Percentiles rank a stretch among this genome's conserved stretches.
These are phyloP conservation scores for Clitoria ternatea DNA, from an alignment of 306 rosid species.

Conservation along the genomic window DNA sequence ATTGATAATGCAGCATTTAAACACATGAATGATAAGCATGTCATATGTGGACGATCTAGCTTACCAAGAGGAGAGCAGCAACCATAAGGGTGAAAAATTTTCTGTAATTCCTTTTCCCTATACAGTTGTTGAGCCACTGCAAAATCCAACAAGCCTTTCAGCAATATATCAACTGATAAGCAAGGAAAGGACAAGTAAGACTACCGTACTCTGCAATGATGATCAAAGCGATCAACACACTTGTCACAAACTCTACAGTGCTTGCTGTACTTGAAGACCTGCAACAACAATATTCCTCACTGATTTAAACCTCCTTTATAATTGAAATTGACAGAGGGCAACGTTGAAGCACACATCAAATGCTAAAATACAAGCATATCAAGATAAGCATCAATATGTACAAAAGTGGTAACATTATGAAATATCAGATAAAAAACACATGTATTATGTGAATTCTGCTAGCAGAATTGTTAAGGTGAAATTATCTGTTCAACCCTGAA, in stretches of 20 bases:
- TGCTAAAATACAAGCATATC: neutral
- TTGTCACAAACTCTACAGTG: slow-evolving; percentile 98
- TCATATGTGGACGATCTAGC: slow-evolving; percentile 33
- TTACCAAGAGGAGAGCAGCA: slow-evolving; percentile 93
- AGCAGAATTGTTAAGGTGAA: slow-evolving; percentile 8
- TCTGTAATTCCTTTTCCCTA: slow-evolving; percentile 81
- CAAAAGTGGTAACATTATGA: neutral
- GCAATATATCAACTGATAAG: slow-evolving; percentile 10
- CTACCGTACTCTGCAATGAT: slow-evolving; percentile 87
- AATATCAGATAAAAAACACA: slow-evolving; percentile 6
- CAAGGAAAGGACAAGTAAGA: slow-evolving; percentile 15
- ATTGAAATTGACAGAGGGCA: slow-evolving; percentile 6
- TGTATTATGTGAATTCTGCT: slow-evolving; percentile 11
- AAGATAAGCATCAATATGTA: neutral
- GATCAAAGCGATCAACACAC: slow-evolving; percentile 91
- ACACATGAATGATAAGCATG: slow-evolving; percentile 7
- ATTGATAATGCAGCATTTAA: slow-evolving; percentile 8
- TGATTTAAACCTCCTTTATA: neutral
- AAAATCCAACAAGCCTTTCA: slow-evolving; percentile 31
- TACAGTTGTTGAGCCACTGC: slow-evolving; percentile 98
- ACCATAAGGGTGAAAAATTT: slow-evolving; percentile 95
- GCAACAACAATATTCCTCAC: slow-evolving; percentile 24
- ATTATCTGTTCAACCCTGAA: neutral
- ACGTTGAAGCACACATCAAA: neutral
- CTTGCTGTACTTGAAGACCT: slow-evolving; percentile 98